These are phyloP conservation scores for Zygosaccharomyces rouxii DNA, from an alignment of 805 yeast genomes.

Conservation along the genomic window DNA sequence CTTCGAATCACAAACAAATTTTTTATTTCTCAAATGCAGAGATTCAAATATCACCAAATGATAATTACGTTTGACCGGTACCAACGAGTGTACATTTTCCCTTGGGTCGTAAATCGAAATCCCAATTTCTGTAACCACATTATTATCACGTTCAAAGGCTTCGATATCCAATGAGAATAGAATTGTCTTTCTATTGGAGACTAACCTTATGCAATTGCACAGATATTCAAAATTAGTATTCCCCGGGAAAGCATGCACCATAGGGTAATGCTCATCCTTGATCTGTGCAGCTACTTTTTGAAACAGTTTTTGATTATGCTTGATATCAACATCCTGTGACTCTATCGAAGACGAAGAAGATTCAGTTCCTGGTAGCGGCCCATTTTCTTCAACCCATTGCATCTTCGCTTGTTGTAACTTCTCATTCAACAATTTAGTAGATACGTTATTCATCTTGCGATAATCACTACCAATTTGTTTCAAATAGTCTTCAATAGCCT, in stretches of 20 bases:
- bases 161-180: constrained; percentile 53
- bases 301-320: constrained; percentile 10
- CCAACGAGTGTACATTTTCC: constrained; percentile 36
- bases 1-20: constrained; percentile 51
- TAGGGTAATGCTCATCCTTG: constrained; percentile 24
- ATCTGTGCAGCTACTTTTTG: constrained; percentile 14
- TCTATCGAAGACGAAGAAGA: not conserved
- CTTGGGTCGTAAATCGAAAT: constrained; percentile 54
- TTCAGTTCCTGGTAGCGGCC: constrained; percentile 9
- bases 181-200: constrained; percentile 27
- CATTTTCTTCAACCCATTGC: constrained; percentile 12
- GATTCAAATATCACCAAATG: constrained; percentile 46
- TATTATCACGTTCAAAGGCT: constrained; percentile 46
- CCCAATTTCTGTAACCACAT: constrained; percentile 52
- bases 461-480: constrained; percentile 8
- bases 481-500: constrained; percentile 13
- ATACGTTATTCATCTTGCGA: constrained; percentile 5
- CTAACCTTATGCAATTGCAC: constrained; percentile 18
- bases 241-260: constrained; percentile 22
- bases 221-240: constrained; percentile 21
- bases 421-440: constrained; percentile 8
- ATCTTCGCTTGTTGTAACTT: constrained; percentile 12
- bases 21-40: constrained; percentile 43
- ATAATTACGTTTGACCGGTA: constrained; percentile 41
- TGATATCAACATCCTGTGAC: constrained; percentile 2